Evolutionary conservation across 306 rosid species (phyloP).

Genomic region (Vicia villosa): DNA sequence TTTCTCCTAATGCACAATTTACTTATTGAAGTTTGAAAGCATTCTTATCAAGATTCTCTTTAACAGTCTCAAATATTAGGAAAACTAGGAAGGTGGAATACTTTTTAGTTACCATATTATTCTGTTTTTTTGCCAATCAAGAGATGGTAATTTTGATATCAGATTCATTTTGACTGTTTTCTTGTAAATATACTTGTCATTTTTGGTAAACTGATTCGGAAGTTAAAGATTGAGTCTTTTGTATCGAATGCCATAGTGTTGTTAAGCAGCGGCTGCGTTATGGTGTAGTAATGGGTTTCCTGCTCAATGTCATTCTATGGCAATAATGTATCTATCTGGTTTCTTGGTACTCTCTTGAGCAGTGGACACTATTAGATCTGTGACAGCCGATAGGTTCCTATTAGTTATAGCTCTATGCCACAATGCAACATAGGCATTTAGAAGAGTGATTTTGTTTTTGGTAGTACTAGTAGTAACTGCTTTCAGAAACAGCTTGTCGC

Average conservation of each 20-base stretch:
- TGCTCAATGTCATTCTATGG: neutral
- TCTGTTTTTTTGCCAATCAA: neutral
- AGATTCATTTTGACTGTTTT: neutral
- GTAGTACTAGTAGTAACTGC: neutral
- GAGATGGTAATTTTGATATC: neutral
- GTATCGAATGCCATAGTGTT: neutral
- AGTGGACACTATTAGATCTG: neutral
- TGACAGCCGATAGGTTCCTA: neutral
- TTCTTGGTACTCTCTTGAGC: neutral
- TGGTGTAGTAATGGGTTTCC: neutral
- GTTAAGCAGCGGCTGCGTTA: neutral
- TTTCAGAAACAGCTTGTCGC: neutral
- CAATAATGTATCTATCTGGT: neutral
- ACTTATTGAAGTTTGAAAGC: neutral
- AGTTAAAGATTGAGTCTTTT: constrained; percentile 4
- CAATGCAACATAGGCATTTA: neutral
- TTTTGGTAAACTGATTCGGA: constrained; percentile 2
- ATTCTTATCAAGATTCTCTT: constrained; percentile 11
- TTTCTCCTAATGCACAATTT: neutral
- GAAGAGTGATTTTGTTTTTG: neutral
- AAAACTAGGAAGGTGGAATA: constrained; percentile 15
- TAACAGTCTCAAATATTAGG: neutral
- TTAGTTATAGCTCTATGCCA: neutral
- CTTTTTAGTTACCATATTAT: neutral
- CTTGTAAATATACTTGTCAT: neutral